Base-by-base conservation (phyloP, 345 rosid species). In the Eucalyptus pumila region DNA sequence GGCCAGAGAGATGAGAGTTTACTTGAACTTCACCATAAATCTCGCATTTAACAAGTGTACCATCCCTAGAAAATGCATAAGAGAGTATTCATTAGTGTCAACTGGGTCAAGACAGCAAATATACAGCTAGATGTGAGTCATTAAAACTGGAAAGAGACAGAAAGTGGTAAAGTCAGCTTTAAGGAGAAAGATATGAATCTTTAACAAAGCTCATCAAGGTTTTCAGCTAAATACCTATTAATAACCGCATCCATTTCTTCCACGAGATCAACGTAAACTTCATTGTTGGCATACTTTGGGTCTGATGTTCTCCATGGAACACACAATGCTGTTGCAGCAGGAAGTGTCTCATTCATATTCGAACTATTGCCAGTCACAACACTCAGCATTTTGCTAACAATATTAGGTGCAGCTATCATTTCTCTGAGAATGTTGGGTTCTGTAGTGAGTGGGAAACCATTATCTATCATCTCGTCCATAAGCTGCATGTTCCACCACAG, bases 381-480 rank as follows among this genome's bases (percentile, higher is more conserved):
- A 91, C 99, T 98, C 93, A 96, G 89, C 93, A 98, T 91, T 94
- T 96, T 97, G 95, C 95, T 97, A 86, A 96, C 99, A 50, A 98
- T 92, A 92, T 94, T 96, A 11, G 99, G 99, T 49, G 97, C 98
- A 90, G 99, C 96, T 89, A 98, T 98, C 99, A 98, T 97, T 94
- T 97, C 99, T 81, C 96, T 95, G 26, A 98, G 91, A 89, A 97
- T 96, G 90, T 95, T 97, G 44, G 96, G 96, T 93, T 98, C 99
- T 80, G 99, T 97, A 34, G 99, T 96, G 88, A 98, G 97, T 50
- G 99, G 99, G 93, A 95, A 97, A 88, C 99, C 99, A 90, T 98
- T 98, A 91, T 96, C 98, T 90, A 98, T 97, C 99, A 98, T 98
- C 96, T 98, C 99, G 91, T 98, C 99, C 92, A 96, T 89, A 88